These are phyloP conservation scores for Fusarium sp. DNA, from an alignment of 2,329 filamentous ascomycete species.

Conservation along the genomic window DNA sequence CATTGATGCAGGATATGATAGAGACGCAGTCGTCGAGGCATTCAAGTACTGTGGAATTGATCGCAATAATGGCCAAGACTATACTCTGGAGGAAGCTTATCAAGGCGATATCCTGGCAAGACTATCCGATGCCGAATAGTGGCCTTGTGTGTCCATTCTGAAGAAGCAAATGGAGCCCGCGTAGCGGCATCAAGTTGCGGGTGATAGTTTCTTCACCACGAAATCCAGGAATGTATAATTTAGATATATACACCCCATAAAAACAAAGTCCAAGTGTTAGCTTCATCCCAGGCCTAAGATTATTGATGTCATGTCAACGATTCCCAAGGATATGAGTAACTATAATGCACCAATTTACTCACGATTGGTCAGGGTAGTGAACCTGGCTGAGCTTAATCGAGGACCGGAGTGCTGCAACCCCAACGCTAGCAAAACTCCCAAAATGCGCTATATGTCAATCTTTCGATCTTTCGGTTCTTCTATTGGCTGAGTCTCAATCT, in stretches of 20 bases:
- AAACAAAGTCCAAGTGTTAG: too few species aligned
- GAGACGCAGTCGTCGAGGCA: neutral
- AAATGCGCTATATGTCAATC: neutral
- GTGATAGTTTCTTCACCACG: too few species aligned
- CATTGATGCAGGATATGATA: neutral
- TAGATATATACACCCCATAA: too few species aligned
- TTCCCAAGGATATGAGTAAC: too few species aligned
- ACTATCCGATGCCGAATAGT: accelerated
- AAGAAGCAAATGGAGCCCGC: too few species aligned
- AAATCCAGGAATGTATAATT: too few species aligned
- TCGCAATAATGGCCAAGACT: neutral
- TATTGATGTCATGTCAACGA: too few species aligned
- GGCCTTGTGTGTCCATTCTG: too few species aligned
- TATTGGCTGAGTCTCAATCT: accelerated
- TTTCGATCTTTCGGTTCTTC: neutral
- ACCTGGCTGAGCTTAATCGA: neutral
- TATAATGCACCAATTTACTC: neutral
- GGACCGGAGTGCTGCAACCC: too few species aligned
- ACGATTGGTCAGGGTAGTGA: neutral
- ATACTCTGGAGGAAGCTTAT: neutral
- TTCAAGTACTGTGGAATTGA: neutral
- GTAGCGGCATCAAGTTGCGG: too few species aligned
- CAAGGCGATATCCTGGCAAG: neutral
- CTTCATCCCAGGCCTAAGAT: too few species aligned
- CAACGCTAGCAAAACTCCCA: neutral